phyloP scores from a whole-genome alignment of 305 asterid genomes.

The Solanum hybrid region DNA sequence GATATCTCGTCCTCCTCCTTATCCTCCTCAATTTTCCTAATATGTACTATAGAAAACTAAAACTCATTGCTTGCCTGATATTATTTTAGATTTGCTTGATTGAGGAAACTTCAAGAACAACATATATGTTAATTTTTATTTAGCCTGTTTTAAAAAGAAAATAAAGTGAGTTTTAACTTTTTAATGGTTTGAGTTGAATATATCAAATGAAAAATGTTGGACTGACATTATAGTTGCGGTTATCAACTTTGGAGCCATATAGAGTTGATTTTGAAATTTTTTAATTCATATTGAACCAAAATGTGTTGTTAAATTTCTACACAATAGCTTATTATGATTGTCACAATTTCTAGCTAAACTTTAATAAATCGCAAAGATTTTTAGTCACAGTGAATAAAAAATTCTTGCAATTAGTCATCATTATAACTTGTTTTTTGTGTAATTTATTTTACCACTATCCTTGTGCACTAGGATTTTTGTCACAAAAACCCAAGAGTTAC shows the following conservation, averaged over 20 bases:
- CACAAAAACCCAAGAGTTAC: background rate
- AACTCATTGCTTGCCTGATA: background rate
- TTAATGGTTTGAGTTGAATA: background rate
- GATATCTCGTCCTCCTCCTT: background rate
- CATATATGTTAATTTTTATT: background rate
- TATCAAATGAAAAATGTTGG: background rate
- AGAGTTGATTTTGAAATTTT: background rate
- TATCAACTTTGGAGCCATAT: background rate
- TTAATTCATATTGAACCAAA: background rate
- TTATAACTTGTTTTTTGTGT: background rate
- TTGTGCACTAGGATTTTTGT: background rate
- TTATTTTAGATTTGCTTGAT: background rate
- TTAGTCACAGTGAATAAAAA: background rate
- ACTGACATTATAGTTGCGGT: background rate
- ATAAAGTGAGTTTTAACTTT: background rate
- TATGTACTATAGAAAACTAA: background rate
- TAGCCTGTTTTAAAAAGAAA: background rate
- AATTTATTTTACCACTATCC: background rate
- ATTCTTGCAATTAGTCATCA: background rate
- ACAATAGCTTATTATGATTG: background rate
- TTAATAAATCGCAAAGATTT: too few species aligned
- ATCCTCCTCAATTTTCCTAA: background rate
- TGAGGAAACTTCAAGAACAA: background rate
- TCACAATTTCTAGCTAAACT: too few species aligned
- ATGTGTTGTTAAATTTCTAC: background rate